These are phyloP conservation scores for Penicillium sclerotigenum DNA, from an alignment of 2,329 filamentous ascomycete genomes.

Conservation along the genomic window DNA sequence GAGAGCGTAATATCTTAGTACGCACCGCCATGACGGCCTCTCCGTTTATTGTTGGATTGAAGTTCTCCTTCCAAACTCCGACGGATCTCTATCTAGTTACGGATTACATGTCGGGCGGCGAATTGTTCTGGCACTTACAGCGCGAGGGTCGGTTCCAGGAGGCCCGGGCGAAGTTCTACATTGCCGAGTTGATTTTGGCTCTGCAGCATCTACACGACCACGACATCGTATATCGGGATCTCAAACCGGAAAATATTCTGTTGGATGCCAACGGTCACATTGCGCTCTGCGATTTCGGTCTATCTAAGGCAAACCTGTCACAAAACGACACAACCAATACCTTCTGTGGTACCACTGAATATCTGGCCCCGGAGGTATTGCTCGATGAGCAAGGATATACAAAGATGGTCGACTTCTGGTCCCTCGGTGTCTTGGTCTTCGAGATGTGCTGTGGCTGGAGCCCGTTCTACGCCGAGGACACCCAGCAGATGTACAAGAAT, in stretches of 20 bases:
- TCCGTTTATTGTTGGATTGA: slow-evolving; percentile 94
- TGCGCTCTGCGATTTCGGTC: slow-evolving; percentile 92
- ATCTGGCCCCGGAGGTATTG: slow-evolving; percentile 90
- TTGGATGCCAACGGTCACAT: slow-evolving; percentile 97
- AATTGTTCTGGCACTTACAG: slow-evolving; percentile 97
- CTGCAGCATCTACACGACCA: slow-evolving; percentile 94
- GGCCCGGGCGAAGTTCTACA: slow-evolving; percentile 95
- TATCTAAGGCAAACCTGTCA: slow-evolving; percentile 95
- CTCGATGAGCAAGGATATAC: slow-evolving; percentile 96
- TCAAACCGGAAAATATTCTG: slow-evolving; percentile 97
- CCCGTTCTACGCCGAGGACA: slow-evolving; percentile 97
- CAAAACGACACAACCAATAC: slow-evolving; percentile 98
- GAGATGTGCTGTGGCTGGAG: slow-evolving; percentile 99
- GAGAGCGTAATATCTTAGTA: slow-evolving; percentile 94
- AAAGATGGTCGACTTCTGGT: slow-evolving; percentile 99
- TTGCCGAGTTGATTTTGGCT: slow-evolving; percentile 92
- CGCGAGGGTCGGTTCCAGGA: slow-evolving; percentile 96
- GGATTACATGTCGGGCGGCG: slow-evolving; percentile 98
- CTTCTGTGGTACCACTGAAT: slow-evolving; percentile 97
- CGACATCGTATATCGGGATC: slow-evolving; percentile 94
- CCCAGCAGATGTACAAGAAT: slow-evolving; percentile 99
- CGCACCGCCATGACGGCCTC: slow-evolving; percentile 94
- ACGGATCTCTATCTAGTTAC: slow-evolving; percentile 97
- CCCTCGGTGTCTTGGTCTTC: slow-evolving; percentile 91
- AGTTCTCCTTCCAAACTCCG: slow-evolving; percentile 97